A percentile compares a stretch with the other conserved stretches of the same genome.
Conservation (phyloP, 495 filamentous ascomycete species). For the Copromyces sp. region DNA sequence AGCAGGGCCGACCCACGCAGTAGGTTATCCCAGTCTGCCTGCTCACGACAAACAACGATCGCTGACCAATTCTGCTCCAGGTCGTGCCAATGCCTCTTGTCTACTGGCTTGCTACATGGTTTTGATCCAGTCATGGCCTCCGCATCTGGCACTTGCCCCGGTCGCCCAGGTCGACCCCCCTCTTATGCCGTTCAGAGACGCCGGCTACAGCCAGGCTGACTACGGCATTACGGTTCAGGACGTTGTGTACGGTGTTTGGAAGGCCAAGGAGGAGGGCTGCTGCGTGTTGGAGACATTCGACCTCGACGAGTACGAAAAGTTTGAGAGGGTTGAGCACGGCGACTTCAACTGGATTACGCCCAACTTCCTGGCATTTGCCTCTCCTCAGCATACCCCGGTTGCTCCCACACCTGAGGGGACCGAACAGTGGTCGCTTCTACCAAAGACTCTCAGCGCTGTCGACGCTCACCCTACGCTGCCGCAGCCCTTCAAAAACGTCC, state of each 20-base stretch:
- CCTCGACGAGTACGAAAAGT: constrained; percentile 94
- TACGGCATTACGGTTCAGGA: constrained; percentile 92
- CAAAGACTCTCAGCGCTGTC: constrained; percentile 56
- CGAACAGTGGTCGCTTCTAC: constrained; percentile 60
- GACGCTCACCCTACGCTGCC: constrained; percentile 53
- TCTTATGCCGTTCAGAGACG: constrained; percentile 97
- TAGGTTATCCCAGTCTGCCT: constrained; percentile 27
- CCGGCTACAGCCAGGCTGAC: constrained; percentile 96
- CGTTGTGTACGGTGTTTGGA: constrained; percentile 97
- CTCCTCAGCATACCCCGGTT: constrained; percentile 72
- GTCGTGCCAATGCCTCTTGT: constrained; percentile 92
- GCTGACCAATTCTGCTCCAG: constrained; percentile 29
- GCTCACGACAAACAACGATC: neutral
- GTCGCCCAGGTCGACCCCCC: constrained; percentile 94
- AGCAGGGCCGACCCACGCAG: constrained; percentile 85
- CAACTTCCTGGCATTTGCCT: constrained; percentile 91
- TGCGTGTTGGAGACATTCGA: constrained; percentile 83
- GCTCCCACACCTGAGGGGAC: constrained; percentile 58
- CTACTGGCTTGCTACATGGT: constrained; percentile 96
- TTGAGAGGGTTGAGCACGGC: constrained; percentile 91
- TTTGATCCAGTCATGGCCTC: constrained; percentile 96
- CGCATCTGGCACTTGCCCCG: constrained; percentile 91
- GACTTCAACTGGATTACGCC: constrained; percentile 99
- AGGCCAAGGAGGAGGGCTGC: constrained; percentile 86
- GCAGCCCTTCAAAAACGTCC: constrained; percentile 85